phyloP scores from a whole-genome alignment of 805 yeast genomes.

The Teunomyces pallodes region DNA sequence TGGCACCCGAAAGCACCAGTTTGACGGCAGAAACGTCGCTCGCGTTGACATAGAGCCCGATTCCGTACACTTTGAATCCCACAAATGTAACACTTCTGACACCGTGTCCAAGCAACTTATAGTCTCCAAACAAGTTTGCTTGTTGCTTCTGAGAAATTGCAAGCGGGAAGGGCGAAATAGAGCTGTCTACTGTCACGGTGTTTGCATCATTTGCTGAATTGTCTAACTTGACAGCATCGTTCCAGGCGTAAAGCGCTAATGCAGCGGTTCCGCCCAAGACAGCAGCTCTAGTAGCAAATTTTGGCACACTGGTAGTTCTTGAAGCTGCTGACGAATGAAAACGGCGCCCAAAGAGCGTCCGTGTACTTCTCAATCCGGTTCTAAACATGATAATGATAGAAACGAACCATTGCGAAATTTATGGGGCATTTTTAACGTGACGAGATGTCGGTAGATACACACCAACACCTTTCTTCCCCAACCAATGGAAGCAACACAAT shows the following conservation, averaged over 20 bases:
- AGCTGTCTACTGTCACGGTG: constrained; percentile 46
- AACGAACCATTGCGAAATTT: background rate
- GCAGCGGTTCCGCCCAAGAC: constrained; percentile 2
- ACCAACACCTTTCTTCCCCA: too few relatives aligned
- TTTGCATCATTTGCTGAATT: constrained; percentile 12
- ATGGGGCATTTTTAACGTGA: background rate
- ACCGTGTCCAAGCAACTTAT: constrained; percentile 73
- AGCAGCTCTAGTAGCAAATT: background rate
- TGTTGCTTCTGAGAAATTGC: constrained; percentile 5
- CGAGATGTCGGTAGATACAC: too few relatives aligned
- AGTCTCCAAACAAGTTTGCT: constrained; percentile 31
- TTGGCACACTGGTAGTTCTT: background rate
- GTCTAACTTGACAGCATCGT: constrained; percentile 4
- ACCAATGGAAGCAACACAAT: too few relatives aligned
- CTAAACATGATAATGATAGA: constrained; percentile 1
- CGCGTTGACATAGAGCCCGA: constrained; percentile 74
- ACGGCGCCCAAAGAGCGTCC: background rate
- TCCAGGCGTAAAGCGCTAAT: background rate
- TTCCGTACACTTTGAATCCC: constrained; percentile 78
- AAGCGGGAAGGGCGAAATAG: constrained; percentile 51
- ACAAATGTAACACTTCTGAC: constrained; percentile 80
- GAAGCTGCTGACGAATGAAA: background rate
- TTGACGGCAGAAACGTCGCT: constrained; percentile 43
- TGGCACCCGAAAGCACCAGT: background rate
- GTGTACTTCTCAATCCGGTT: constrained; percentile 3